These are phyloP conservation scores for Miamiensis avidus DNA, from an alignment of 169 alveolate genomes.

Conservation along the genomic window DNA sequence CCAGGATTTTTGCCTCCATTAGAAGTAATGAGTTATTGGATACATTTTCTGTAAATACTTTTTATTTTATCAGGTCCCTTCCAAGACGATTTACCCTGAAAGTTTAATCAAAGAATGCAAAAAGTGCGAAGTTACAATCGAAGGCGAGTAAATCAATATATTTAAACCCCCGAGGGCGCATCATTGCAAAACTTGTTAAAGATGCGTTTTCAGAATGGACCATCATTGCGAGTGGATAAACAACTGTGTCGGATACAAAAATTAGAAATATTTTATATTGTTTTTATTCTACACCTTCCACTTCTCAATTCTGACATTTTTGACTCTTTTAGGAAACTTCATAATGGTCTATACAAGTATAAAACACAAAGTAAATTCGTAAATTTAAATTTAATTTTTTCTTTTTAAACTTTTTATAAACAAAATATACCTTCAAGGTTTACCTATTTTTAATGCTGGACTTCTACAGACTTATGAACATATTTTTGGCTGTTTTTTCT, in stretches of 20 bases:
- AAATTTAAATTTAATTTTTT: no score
- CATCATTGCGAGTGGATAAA: slow-evolving; percentile 86
- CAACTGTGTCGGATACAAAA: slow-evolving; percentile 79
- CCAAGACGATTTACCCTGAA: no score
- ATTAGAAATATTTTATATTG: slow-evolving; percentile 72
- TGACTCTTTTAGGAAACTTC: neutral
- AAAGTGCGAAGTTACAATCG: neutral
- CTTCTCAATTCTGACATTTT: neutral
- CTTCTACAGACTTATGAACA: neutral
- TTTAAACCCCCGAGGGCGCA: slow-evolving; percentile 36
- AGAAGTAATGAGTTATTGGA: neutral
- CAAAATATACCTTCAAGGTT: no score
- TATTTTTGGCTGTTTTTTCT: neutral
- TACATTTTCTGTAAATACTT: neutral
- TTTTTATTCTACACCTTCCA: slow-evolving; percentile 58
- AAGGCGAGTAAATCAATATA: neutral
- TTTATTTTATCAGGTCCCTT: neutral
- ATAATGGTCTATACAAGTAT: no score
- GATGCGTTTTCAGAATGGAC: slow-evolving; percentile 78
- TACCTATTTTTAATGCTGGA: neutral
- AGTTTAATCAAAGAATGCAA: neutral
- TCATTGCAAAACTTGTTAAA: slow-evolving; percentile 26
- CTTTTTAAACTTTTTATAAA: no score
- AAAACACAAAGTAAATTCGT: no score
- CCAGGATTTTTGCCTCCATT: neutral